Base-by-base conservation (phyloP, 2,329 filamentous ascomycete species). In the Xylariomycetidae sp. region DNA sequence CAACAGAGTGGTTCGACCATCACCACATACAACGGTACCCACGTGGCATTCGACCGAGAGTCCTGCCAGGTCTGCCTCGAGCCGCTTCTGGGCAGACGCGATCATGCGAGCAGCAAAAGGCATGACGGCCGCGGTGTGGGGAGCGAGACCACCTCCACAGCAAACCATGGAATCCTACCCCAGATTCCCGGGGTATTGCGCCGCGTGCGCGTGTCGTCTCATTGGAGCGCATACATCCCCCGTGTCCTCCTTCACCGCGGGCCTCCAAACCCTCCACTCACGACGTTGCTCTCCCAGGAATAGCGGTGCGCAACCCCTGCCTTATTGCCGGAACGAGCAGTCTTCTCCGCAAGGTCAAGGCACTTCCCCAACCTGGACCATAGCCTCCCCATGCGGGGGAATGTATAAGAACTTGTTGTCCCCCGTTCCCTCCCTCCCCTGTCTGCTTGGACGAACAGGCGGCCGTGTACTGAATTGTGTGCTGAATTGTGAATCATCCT, bases 221-320 rank as follows among this genome's bases (percentile, higher is more conserved):
- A 51, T 52, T 50, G 48, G 48, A 26, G 47, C 47, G 48, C 47
- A 40, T 39, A 32, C 29, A 10, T n/a, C n/a, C n/a, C n/a, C n/a
- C n/a, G n/a, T n/a, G n/a, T n/a, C n/a, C n/a, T n/a, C n/a, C 7
- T 9, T n/a, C 14, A 19, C 24, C 25, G 33, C 10, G 19, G 22
- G 14, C 25, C 23, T 33, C 19, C 31, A 45, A 43, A 43, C 34
- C 46, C 47, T 49, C 47, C 47, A 51, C 37, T 52, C 39, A 46
- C 32, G 37, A 32, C 13, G n/a, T n/a, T n/a, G n/a, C n/a, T n/a
- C n/a, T n/a, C n/a, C n/a, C n/a, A n/a, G n/a, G n/a, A n/a, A n/a
- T n/a, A n/a, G n/a, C n/a, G n/a, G n/a, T n/a, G n/a, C n/a, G n/a
- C 12, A 9, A 32, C 22, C 22, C 25, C 25, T 19, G 13, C 10